A percentile compares a stretch with the other conserved stretches of the same genome.
phyloP scores from a whole-genome alignment of 768 basidiomycete species.

The Coprinellus aureogranulatus region DNA sequence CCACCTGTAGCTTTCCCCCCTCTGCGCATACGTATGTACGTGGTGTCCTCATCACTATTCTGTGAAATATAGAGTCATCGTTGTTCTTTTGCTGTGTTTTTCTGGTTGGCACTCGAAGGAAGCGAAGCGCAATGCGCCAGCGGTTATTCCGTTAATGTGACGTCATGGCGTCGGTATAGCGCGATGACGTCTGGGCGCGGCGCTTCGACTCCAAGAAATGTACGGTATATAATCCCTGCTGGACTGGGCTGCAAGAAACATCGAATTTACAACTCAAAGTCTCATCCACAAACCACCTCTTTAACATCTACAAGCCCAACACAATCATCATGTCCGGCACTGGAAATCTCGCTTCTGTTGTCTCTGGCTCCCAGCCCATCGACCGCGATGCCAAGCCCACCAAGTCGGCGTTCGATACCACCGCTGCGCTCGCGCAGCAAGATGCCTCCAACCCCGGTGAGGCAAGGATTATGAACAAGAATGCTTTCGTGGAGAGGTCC shows the following conservation, averaged over 20 bases:
- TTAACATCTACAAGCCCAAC: not conserved
- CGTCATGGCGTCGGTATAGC: constrained; percentile 8
- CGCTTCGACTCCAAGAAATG: not conserved
- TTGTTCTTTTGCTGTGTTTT: not conserved
- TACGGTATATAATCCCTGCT: not conserved
- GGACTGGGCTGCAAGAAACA: not conserved
- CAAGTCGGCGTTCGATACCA: constrained; percentile 43
- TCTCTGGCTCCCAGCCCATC: not conserved
- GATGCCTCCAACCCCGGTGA: constrained; percentile 42
- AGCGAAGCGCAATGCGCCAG: not conserved
- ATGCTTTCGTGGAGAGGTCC: constrained; percentile 42
- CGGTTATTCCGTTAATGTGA: constrained; percentile 6
- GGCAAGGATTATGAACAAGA: constrained; percentile 45
- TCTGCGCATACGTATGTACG: not conserved
- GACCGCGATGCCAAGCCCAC: not conserved
- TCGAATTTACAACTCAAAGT: not conserved
- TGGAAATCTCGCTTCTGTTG: not conserved
- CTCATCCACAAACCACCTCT: not conserved
- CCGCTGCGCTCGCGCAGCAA: constrained; percentile 51
- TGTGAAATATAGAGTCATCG: not conserved
- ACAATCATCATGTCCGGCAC: not conserved
- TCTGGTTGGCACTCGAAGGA: too few species aligned
- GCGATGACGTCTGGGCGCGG: not conserved
- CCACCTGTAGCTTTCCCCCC: too few species aligned
- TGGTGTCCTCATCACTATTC: not conserved